Base-by-base conservation (phyloP, 2,329 filamentous ascomycete genomes). In the Nectriaceae sp. region DNA sequence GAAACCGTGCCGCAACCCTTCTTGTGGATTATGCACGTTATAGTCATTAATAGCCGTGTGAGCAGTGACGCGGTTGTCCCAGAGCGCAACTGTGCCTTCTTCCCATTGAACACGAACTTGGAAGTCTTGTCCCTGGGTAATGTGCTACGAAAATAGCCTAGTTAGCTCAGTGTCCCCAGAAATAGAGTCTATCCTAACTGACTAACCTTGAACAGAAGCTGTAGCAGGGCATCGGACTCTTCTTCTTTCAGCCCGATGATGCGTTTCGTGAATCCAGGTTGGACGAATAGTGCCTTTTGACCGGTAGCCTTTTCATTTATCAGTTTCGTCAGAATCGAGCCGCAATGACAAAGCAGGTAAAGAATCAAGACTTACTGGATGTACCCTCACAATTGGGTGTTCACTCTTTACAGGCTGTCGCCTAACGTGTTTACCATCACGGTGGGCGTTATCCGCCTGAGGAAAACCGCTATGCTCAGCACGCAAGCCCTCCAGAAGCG, bases 161-260 rank as follows among this genome's bases (percentile, higher is more conserved):
- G n/a, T n/a, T n/a, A n/a, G n/a, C n/a, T n/a, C n/a, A n/a, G n/a
- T n/a, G n/a, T n/a, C n/a, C n/a, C n/a, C n/a, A n/a, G n/a, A n/a
- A n/a, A n/a, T n/a, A n/a, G n/a, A n/a, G n/a, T n/a, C n/a, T n/a
- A n/a, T n/a, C n/a, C n/a, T n/a, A n/a, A n/a, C n/a, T n/a, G n/a
- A n/a, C n/a, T n/a, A n/a, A n/a, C n/a, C 54, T 87, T 78, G 62
- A 80, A 88, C 8, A 89, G 68, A 70, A 88, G 88, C 55, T 84
- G 83, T 31, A 89, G 74, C 4, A 89, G 69, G 54, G 72, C 73
- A 48, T 88, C 85, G 6, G 79, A 83, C 63, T 88, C 85, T 61
- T 88, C 85, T 57, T 85, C 82, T 68, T 88, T 86, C 64, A 79
- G 83, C 4, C 84, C 84, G 1, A 86, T 76, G 38, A 88, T 85